Conservation (phyloP, 75 land plant genomes). For the Pinus tabuliformis region DNA sequence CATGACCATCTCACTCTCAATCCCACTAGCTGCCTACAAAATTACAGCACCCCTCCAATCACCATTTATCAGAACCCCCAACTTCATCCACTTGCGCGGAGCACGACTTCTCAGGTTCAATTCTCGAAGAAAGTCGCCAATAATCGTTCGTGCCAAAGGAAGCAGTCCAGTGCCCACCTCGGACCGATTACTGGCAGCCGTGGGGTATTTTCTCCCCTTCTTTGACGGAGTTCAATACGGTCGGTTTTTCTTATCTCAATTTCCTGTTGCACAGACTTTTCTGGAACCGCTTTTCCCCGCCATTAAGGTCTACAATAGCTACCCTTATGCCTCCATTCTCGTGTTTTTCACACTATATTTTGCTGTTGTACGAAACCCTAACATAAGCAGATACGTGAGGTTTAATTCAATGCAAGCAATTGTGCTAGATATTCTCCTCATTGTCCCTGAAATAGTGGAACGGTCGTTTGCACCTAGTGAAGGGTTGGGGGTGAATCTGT, state of each 20-base stretch:
- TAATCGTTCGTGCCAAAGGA: background rate
- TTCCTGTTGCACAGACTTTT: slow-evolving; percentile 38
- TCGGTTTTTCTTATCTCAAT: slow-evolving; percentile 57
- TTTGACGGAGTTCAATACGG: slow-evolving; percentile 87
- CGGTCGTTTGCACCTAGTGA: slow-evolving; percentile 45
- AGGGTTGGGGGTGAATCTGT: slow-evolving; percentile 54
- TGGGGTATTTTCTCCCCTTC: slow-evolving; percentile 78
- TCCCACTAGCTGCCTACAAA: no score
- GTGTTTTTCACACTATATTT: slow-evolving; percentile 72
- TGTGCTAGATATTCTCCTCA: slow-evolving; percentile 75
- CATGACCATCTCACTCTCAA: no score
- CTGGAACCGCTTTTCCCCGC: slow-evolving; percentile 62
- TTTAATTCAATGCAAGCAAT: slow-evolving; percentile 90
- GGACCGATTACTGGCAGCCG: slow-evolving; percentile 67
- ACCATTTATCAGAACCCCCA: no score
- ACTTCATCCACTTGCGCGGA: background rate
- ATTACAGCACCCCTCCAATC: no score
- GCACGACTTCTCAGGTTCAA: background rate
- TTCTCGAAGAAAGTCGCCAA: background rate
- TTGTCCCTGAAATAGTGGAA: slow-evolving; percentile 73
- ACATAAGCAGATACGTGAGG: slow-evolving; percentile 69
- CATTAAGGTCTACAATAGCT: slow-evolving; percentile 48
- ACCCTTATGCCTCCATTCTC: slow-evolving; percentile 59
- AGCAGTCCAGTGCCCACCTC: slow-evolving; percentile 27
- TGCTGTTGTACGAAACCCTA: slow-evolving; percentile 65